Evolutionary conservation across 2,329 filamentous ascomycete species (phyloP).

Genomic region (Aciculosporium take): DNA sequence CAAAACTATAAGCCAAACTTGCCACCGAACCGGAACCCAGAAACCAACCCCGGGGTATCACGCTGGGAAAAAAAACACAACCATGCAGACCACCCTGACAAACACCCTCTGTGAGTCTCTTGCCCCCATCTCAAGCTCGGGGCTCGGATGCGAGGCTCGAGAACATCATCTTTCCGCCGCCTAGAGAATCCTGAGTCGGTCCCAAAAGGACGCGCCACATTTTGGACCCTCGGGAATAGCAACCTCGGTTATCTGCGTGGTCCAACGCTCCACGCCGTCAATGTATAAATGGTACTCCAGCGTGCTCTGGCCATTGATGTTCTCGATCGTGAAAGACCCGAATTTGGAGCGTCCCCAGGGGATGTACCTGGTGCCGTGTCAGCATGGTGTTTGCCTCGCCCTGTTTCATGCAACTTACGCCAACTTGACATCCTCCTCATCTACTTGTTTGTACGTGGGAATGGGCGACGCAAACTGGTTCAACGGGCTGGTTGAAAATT

Average conservation of each 20-base stretch:
- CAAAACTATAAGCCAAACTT: neutral
- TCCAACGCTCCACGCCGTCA: conserved; percentile 70
- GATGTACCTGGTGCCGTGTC: conserved; percentile 42
- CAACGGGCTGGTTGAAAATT: conserved; percentile 82
- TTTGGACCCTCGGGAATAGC: conserved; percentile 16
- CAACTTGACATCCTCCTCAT: conserved; percentile 68
- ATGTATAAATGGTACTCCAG: conserved; percentile 72
- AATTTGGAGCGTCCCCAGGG: conserved; percentile 83
- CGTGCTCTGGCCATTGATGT: conserved; percentile 48
- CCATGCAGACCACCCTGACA: neutral
- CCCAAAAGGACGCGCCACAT: conserved; percentile 31
- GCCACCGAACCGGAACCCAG: neutral
- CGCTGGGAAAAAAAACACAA: neutral
- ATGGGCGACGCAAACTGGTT: conserved; percentile 89
- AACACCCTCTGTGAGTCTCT: too few species aligned
- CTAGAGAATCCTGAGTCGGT: conserved; percentile 20
- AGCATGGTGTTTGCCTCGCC: neutral
- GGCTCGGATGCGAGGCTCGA: neutral
- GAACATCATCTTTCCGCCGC: neutral
- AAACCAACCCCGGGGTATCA: conserved; percentile 4
- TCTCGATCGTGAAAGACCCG: conserved; percentile 56
- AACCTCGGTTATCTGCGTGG: conserved; percentile 37
- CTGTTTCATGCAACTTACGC: conserved; percentile 43
- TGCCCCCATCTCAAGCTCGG: neutral
- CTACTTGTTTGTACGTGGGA: conserved; percentile 67